phyloP scores from a whole-genome alignment of 2,329 filamentous ascomycete genomes.

The Fusarium fracticaudum region DNA sequence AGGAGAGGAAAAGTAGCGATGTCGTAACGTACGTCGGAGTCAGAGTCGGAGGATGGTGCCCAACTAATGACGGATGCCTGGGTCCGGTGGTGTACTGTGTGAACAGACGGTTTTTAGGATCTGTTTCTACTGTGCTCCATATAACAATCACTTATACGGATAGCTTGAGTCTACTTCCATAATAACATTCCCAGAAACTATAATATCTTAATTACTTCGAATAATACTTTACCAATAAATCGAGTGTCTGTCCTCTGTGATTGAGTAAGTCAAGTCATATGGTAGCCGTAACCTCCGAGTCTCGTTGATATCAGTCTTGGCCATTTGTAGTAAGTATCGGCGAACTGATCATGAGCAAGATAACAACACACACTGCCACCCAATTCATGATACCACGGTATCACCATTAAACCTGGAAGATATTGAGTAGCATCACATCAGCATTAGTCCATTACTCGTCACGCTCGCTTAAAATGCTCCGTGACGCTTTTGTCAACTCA shows the following conservation, averaged over 20 bases:
- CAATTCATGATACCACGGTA: constrained; percentile 3
- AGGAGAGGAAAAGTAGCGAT: constrained; percentile 8
- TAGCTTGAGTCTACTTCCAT: neutral
- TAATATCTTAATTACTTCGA: too few relatives aligned
- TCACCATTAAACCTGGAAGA: neutral
- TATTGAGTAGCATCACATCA: constrained; percentile 25
- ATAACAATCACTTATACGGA: neutral
- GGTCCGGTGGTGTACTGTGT: constrained; percentile 20
- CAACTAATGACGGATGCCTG: constrained; percentile 24
- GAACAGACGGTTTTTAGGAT: rapidly evolving
- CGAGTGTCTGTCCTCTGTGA: neutral
- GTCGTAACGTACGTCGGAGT: constrained; percentile 17
- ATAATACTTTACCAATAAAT: neutral
- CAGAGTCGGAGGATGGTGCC: constrained; percentile 20
- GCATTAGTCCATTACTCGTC: neutral
- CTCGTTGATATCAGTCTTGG: neutral
- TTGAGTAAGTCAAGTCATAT: neutral
- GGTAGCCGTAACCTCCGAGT: too few relatives aligned
- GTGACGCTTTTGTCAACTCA: neutral
- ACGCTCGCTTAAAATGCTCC: constrained; percentile 19
- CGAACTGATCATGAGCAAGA: neutral
- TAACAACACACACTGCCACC: neutral
- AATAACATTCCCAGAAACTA: too few relatives aligned
- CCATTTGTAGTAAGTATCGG: neutral
- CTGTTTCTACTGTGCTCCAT: neutral